Percentiles rank a stretch among this genome's conserved stretches.
Conservation (phyloP, 2,329 filamentous ascomycete species). For the Fusarium sp. region DNA sequence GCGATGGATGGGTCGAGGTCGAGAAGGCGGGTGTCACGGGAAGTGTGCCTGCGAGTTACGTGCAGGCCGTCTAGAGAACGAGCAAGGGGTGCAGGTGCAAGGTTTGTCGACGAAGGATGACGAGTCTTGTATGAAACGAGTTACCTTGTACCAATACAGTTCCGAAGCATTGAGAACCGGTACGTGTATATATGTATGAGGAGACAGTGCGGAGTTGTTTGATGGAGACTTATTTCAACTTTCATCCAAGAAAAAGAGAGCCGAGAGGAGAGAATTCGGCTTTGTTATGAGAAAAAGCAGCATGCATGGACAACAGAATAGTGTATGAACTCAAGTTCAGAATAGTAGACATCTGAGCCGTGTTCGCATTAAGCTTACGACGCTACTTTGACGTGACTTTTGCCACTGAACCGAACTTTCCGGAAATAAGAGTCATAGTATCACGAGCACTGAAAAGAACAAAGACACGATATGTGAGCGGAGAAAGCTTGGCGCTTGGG, state of each 20-base stretch:
- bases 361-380: constrained; percentile 29
- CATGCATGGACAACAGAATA: constrained; percentile 34
- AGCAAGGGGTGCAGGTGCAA: constrained; percentile 26
- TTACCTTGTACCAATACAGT: constrained; percentile 2
- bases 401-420: constrained; percentile 37
- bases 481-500: background rate
- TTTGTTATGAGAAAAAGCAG: constrained; percentile 26
- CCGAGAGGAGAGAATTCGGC: constrained; percentile 15
- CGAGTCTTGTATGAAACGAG: constrained; percentile 3
- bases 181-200: constrained; percentile 33
- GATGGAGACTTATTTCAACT: constrained; percentile 12
- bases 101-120: constrained; percentile 12
- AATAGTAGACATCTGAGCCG: constrained; percentile 9
- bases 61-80: constrained; percentile 75
- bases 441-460: constrained; percentile 4
- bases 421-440: constrained; percentile 20
- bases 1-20: constrained; percentile 97
- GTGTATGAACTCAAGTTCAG: constrained; percentile 8
- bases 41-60: constrained; percentile 94
- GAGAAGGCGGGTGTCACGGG: constrained; percentile 88
- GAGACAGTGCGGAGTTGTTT: constrained; percentile 18
- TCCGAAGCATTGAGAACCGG: background rate
- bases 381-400: constrained; percentile 17
- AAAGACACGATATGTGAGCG: background rate
- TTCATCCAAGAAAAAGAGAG: constrained; percentile 15